phyloP scores from a whole-genome alignment of 345 rosid species.

The Eucalyptus pauciflora region DNA sequence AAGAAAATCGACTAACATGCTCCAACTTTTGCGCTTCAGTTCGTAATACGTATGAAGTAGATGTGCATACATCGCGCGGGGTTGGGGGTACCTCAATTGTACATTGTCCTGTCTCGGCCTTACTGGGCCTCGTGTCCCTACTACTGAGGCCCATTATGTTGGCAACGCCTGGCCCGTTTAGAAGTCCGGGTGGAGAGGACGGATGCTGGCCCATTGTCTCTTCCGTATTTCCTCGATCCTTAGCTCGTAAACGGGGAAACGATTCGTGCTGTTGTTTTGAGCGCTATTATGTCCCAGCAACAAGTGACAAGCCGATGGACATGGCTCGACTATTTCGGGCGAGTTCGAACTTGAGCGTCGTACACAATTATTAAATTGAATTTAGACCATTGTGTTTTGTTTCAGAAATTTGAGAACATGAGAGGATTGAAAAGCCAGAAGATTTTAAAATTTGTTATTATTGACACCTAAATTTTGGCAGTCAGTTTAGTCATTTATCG shows the following conservation, averaged over 20 bases:
- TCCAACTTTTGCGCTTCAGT: neutral
- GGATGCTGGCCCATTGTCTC: neutral
- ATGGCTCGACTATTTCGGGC: too few relatives aligned
- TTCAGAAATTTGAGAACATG: too few relatives aligned
- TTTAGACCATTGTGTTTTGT: too few relatives aligned
- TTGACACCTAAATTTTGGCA: too few relatives aligned
- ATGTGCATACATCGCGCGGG: neutral
- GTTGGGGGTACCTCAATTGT: neutral
- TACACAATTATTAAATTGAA: too few relatives aligned
- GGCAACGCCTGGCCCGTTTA: neutral
- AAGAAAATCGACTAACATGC: neutral
- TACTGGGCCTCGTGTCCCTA: neutral
- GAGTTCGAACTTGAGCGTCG: too few relatives aligned
- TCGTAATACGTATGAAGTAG: neutral
- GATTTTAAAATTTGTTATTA: too few relatives aligned
- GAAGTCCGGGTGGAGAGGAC: neutral
- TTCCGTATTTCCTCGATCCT: neutral
- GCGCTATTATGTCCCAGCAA: neutral
- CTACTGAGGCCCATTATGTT: neutral
- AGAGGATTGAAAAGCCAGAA: too few relatives aligned
- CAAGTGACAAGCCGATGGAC: neutral
- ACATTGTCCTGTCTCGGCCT: neutral
- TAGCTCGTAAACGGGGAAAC: neutral
- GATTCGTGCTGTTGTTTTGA: neutral
- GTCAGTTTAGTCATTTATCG: too few relatives aligned